phyloP scores from a whole-genome alignment of 768 basidiomycete species.

The Chalciporus sphaerocephalus region DNA sequence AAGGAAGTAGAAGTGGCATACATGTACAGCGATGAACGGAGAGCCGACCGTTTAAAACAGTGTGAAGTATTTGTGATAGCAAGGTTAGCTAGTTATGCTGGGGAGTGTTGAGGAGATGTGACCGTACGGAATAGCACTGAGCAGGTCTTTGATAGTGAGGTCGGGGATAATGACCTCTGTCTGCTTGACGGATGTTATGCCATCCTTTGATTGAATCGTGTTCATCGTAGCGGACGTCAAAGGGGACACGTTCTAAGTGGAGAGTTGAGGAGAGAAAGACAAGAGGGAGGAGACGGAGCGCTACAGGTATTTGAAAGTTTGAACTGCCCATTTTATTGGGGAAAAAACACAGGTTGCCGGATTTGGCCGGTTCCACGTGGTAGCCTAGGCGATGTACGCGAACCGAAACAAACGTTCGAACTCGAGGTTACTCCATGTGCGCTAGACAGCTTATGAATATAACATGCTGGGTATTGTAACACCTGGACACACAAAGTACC shows the following conservation, averaged over 20 bases:
- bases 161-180: conserved; percentile 69
- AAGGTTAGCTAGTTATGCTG: neutral
- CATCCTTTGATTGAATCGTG: conserved; percentile 20
- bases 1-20: conserved; percentile 32
- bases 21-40: conserved; percentile 78
- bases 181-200: conserved; percentile 44
- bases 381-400: neutral
- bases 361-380: conserved; percentile 28
- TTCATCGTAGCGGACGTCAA: conserved; percentile 12
- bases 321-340: conserved; percentile 27
- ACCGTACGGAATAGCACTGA: conserved; percentile 77
- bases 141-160: conserved; percentile 81
- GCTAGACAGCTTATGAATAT: neutral
- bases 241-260: conserved; percentile 5
- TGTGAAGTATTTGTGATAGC: conserved; percentile 48
- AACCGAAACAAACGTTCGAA: neutral
- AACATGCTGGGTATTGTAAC: no score
- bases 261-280: neutral
- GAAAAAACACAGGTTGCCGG: conserved; percentile 16
- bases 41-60: conserved; percentile 86
- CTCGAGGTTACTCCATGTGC: no score
- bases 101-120: neutral
- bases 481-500: no score
- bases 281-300: neutral
- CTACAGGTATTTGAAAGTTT: neutral